A percentile compares a stretch with the other conserved stretches of the same genome.
These are phyloP conservation scores for Saksenaea oblongispora DNA, from an alignment of 371 early-diverging fungal genomes.

Conservation along the genomic window DNA sequence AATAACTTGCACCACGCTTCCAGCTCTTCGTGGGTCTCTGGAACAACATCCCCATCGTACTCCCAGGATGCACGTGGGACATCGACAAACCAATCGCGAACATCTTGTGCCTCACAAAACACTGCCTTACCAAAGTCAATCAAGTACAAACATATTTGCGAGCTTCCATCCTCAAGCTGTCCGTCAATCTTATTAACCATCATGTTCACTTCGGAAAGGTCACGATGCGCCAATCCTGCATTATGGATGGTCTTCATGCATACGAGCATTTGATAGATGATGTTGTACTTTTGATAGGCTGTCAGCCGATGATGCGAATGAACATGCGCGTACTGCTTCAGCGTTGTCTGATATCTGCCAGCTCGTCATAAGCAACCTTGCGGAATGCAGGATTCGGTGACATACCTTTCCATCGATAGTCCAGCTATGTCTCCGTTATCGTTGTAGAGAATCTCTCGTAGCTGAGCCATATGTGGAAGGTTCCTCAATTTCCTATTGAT, in stretches of 20 bases:
- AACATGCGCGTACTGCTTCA: slow-evolving; percentile 60
- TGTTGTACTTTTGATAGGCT: slow-evolving; percentile 58
- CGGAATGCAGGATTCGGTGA: background rate
- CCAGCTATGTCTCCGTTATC: slow-evolving; percentile 45
- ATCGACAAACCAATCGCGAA: slow-evolving; percentile 54
- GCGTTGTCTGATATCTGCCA: slow-evolving; percentile 46
- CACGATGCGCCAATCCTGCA: slow-evolving; percentile 62
- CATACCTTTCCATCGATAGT: slow-evolving; percentile 40
- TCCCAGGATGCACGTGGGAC: slow-evolving; percentile 18
- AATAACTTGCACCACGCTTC: slow-evolving; percentile 45
- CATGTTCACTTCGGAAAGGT: slow-evolving; percentile 66
- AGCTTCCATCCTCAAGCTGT: slow-evolving; percentile 49
- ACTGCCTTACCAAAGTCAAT: slow-evolving; percentile 68
- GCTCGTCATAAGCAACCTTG: background rate
- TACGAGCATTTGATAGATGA: slow-evolving; percentile 57
- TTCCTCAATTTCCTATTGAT: background rate
- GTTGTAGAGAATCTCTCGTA: slow-evolving; percentile 41
- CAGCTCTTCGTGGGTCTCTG: slow-evolving; percentile 40
- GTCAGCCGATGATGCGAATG: slow-evolving; percentile 54
- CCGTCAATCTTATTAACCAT: slow-evolving; percentile 58
- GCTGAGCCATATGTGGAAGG: slow-evolving; percentile 39
- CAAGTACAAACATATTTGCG: slow-evolving; percentile 45
- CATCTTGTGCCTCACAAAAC: slow-evolving; percentile 46
- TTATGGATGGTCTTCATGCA: slow-evolving; percentile 56
- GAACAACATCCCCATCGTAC: slow-evolving; percentile 36